Conservation (phyloP, 2,329 filamentous ascomycete genomes). For the Fusarium mexicanum region DNA sequence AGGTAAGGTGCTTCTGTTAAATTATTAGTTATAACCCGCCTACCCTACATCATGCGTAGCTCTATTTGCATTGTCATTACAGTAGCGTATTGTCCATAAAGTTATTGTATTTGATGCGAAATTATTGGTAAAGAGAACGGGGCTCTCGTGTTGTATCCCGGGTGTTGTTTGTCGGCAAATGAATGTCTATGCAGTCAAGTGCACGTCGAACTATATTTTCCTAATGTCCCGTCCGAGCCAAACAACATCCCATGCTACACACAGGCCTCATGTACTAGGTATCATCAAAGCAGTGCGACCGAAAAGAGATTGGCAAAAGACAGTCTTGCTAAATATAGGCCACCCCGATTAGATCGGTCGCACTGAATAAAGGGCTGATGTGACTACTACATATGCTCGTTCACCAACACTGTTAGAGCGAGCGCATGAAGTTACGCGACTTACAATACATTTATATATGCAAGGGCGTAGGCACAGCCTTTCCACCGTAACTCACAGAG, state of each 20-base stretch:
- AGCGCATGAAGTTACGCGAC: constrained; percentile 3
- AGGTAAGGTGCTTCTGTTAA: not conserved
- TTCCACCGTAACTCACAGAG: not conserved
- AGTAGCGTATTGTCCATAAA: not conserved
- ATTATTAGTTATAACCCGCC: not conserved
- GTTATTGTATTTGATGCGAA: not conserved
- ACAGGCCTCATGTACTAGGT: constrained; percentile 1
- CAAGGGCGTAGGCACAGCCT: not conserved
- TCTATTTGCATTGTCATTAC: not conserved
- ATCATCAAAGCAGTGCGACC: constrained; percentile 4
- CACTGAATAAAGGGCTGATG: not conserved
- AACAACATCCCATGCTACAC: not conserved
- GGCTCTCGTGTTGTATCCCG: too few species aligned
- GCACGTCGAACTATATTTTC: not conserved
- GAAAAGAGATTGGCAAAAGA: constrained; percentile 6
- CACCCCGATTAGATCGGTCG: not conserved
- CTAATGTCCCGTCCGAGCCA: too few species aligned
- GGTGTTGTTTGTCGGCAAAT: too few species aligned
- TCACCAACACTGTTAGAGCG: not conserved
- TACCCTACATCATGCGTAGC: not conserved
- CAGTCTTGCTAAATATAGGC: constrained; percentile 24
- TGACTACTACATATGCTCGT: not conserved
- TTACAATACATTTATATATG: constrained; percentile 4
- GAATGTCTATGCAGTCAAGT: too few species aligned
- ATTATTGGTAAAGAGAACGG: too few species aligned